Base-by-base conservation (phyloP, 305 asterid genomes). In the Fraxinus latifolia region DNA sequence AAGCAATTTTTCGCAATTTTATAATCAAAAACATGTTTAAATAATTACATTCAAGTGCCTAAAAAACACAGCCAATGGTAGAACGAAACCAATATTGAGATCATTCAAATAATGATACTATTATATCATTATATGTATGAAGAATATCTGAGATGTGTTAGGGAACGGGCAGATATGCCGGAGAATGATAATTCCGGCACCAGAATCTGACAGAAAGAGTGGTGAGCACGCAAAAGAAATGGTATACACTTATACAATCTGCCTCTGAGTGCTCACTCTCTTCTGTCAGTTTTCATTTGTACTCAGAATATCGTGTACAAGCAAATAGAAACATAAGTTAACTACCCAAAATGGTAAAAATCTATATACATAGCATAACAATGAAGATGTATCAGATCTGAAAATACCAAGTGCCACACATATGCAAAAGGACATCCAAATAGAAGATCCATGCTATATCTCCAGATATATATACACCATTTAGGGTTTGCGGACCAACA, bases 251-350 rank as follows among this genome's bases (percentile, higher is more conserved):
- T 15, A 71, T 71, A 71, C 76, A 32, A 31, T 71, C 27, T 71
- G 76, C 76, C 76, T 71, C 76, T 71, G 25, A 31, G 76, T 71
- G 76, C 76, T 71, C 76, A 71, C 76, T 71, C 76, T 71, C 76
- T 71, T 71, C 76, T 71, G 76, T 71, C 76, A 71, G 76, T 32
- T 71, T 68, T 71, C 76, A 32, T 71, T 55, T 55, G 67, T 17
- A 17, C 67, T 15, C 27, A 55, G 67, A 55, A 55, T 50, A 50
- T 50, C 62, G 21, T 50, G 62, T 50, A 50, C 62, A 15, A 17
- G 65, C 65, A 55, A 55, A 55, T 55, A n/a, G 65, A 55, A 55
- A 55, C 65, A 19, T 55, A n/a, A 50, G 23, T 50, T 50, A 55
- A 55, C 27, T 55, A 15, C 44, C 44, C 76, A 71, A 71, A 70